These are phyloP conservation scores for Dimocarpus longan DNA, from an alignment of 345 rosid genomes.

Conservation along the genomic window DNA sequence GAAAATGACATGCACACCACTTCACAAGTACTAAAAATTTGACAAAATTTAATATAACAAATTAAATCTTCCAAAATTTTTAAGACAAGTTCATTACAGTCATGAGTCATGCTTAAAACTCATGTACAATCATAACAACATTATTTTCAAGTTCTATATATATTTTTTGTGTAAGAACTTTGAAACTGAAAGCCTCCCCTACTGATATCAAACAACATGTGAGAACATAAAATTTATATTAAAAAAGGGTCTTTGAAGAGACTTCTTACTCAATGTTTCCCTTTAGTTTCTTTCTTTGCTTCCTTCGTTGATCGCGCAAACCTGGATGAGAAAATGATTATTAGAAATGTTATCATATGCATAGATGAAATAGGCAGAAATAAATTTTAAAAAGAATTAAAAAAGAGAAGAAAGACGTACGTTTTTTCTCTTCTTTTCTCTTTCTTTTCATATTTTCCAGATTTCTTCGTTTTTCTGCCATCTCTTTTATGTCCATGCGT, in stretches of 20 bases:
- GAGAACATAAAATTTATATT: not conserved
- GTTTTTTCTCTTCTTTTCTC: constrained; percentile 81
- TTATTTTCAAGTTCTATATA: not conserved
- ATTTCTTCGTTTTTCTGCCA: constrained; percentile 55
- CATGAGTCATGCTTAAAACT: not conserved
- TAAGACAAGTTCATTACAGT: not conserved
- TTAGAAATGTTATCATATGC: not conserved
- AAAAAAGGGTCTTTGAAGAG: not conserved
- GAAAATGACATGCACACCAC: not conserved
- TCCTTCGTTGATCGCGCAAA: constrained; percentile 73
- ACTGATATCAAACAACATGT: not conserved
- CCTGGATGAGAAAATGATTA: constrained; percentile 42
- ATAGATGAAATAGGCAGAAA: not conserved
- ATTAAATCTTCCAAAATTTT: not conserved
- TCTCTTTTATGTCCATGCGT: constrained; percentile 54
- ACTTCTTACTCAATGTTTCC: constrained; percentile 14
- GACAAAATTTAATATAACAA: not conserved
- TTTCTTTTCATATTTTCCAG: constrained; percentile 55
- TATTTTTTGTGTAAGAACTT: not conserved
- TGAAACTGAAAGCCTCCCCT: not conserved
- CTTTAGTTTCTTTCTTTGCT: constrained; percentile 52
- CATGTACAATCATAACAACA: not conserved
- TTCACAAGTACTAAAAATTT: not conserved
- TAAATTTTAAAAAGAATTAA: no score
- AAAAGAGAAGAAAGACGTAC: constrained; percentile 27